Evolutionary conservation across 345 rosid species (phyloP), one percentile per base, ranked within the genome.

Genomic region (Abelmoschus esculentus): DNA sequence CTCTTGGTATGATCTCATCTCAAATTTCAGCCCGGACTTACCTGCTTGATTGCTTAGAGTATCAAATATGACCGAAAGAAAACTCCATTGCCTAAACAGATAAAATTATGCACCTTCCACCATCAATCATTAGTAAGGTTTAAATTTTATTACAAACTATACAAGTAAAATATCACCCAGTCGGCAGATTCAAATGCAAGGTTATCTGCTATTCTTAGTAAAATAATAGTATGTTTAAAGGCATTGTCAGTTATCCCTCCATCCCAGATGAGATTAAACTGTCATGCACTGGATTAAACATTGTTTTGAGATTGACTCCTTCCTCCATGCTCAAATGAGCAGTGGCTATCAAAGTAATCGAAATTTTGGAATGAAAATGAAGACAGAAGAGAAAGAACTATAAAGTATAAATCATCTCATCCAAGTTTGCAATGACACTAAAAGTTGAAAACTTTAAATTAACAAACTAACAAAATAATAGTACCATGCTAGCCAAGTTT

Each of bases 1-100:
- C 75, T 73, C 77, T 9, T 46, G 61, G 67, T 80, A 80, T 40
- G 83, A 80, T 29, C 61, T 73, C 65, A 74, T 65, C 52, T 83
- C 86, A 71, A 61, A 80, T 71, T 75, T 80, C 69, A 83, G 76
- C 73, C 57, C 76, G 1, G 77, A 55, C 61, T 67, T 80, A 19
- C 83, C 86, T 80, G 58, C 26, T 63, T 38, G 15, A 31, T 42
- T 8, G 6, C 70, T 28, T 22, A 64, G 46, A 71, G 18, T 49
- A 12, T 38, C 28, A 7, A 53, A 72, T 5, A 53, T 32, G 19
- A 52, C 22, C 1, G 18, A 19, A 31, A 62, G 60, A 62, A 26
- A 70, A 70, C n/a, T 58, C 14, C 36, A 58, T 38, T 32, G 50
- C 34, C 69, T 46, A 17, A 14, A 47, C 22, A 47, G 38, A 19